Evolutionary conservation across 2,329 filamentous ascomycete genomes (phyloP).

Genomic region (Dactylellina sp.): DNA sequence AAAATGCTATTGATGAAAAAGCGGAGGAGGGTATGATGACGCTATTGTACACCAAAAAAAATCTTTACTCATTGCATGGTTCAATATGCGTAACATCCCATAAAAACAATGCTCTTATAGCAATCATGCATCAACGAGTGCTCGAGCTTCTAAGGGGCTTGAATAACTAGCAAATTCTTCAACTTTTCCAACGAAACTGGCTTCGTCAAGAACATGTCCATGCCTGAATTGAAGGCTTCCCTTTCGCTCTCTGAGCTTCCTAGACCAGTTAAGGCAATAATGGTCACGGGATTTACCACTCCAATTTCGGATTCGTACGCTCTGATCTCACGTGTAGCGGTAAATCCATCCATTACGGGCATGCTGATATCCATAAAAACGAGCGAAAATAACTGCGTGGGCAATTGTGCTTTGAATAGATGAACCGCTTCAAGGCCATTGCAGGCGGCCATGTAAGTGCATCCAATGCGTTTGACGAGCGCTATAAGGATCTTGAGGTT

Average conservation of each 20-base stretch:
- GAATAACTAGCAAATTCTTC: slow-evolving; percentile 62
- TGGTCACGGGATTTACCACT: slow-evolving; percentile 63
- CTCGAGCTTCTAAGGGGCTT: neutral
- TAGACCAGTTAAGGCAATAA: slow-evolving; percentile 69
- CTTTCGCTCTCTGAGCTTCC: slow-evolving; percentile 67
- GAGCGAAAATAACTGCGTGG: neutral
- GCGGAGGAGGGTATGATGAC: no score
- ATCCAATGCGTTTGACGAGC: slow-evolving; percentile 10
- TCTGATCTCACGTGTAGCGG: slow-evolving; percentile 76
- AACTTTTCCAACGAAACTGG: slow-evolving; percentile 66
- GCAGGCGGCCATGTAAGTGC: slow-evolving; percentile 6
- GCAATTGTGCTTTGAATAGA: slow-evolving; percentile 14
- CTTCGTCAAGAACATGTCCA: slow-evolving; percentile 70
- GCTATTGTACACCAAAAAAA: no score
- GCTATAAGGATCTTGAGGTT: slow-evolving; percentile 17
- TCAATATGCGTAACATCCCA: no score
- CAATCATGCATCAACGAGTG: no score
- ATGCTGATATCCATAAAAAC: slow-evolving; percentile 81
- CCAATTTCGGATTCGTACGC: slow-evolving; percentile 70
- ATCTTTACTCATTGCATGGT: no score
- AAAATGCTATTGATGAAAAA: no score
- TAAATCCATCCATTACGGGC: slow-evolving; percentile 85
- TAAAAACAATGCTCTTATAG: no score
- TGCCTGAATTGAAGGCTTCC: slow-evolving; percentile 68
- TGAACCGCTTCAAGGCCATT: slow-evolving; percentile 23